These are phyloP conservation scores for Ogataea philodendri DNA, from an alignment of 805 yeast genomes.

Conservation along the genomic window DNA sequence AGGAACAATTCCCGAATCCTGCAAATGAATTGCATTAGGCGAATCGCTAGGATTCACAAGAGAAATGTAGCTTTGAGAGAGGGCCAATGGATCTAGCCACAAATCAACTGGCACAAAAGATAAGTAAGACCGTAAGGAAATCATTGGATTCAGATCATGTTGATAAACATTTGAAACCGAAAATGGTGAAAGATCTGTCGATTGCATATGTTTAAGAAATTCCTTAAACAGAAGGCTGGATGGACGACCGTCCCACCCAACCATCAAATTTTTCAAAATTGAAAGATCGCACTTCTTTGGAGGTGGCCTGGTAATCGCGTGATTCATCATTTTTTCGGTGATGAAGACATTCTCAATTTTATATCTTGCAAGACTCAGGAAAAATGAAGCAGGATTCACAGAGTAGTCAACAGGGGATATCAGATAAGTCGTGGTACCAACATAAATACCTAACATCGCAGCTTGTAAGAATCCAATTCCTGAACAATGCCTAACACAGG, in stretches of 20 bases:
- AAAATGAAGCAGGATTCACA: conserved; percentile 68
- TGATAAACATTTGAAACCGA: conserved; percentile 76
- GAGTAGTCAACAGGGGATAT: conserved; percentile 78
- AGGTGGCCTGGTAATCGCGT: conserved; percentile 50
- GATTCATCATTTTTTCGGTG: conserved; percentile 77
- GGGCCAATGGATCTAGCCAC: conserved; percentile 81
- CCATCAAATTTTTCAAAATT: conserved; percentile 76
- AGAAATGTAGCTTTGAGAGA: conserved; percentile 85
- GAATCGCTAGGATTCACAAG: conserved; percentile 71
- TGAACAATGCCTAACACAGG: conserved; percentile 78
- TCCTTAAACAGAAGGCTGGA: conserved; percentile 55
- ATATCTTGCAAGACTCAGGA: conserved; percentile 65
- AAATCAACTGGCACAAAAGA: conserved; percentile 85
- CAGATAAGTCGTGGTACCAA: conserved; percentile 83
- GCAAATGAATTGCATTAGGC: conserved; percentile 70
- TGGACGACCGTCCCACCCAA: conserved; percentile 76
- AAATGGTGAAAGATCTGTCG: conserved; percentile 61
- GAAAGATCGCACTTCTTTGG: conserved; percentile 63
- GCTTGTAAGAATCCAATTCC: conserved; percentile 90
- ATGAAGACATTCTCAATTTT: conserved; percentile 84
- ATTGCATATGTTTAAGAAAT: conserved; percentile 60
- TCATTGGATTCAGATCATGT: conserved; percentile 77
- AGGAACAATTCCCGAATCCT: conserved; percentile 95
- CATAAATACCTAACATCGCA: conserved; percentile 76
- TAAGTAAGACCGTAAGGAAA: conserved; percentile 82